These are phyloP conservation scores for Ophiostoma novo-ulmi DNA, from an alignment of 2,329 filamentous ascomycete genomes.

Conservation along the genomic window DNA sequence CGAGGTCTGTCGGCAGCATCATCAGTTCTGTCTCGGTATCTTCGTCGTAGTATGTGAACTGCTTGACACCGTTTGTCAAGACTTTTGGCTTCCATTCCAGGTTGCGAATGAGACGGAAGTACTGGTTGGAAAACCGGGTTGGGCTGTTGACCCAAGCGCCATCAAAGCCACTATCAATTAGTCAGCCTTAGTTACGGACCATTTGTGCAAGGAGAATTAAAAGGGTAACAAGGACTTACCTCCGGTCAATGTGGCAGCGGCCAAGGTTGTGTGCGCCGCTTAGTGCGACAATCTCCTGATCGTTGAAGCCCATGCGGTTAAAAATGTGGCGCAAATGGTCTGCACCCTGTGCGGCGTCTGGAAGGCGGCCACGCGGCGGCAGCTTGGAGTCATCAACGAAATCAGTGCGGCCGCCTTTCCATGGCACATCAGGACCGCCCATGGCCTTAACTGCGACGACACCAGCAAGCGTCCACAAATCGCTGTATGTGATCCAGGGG, in stretches of 20 bases:
- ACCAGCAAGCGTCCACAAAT: constrained; percentile 89
- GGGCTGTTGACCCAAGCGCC: constrained; percentile 91
- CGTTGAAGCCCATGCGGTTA: constrained; percentile 94
- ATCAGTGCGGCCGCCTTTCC: constrained; percentile 78
- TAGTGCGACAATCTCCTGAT: constrained; percentile 91
- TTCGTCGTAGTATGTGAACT: constrained; percentile 56
- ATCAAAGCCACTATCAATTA: constrained; percentile 61
- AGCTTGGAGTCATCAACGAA: constrained; percentile 15
- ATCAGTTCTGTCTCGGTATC: constrained; percentile 87
- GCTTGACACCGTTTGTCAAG: constrained; percentile 77
- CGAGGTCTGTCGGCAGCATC: constrained; percentile 94
- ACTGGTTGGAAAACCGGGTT: constrained; percentile 90
- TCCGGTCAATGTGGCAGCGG: constrained; percentile 76
- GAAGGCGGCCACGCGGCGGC: constrained; percentile 64
- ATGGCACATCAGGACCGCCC: constrained; percentile 81
- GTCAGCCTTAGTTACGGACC: background rate
- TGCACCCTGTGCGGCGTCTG: constrained; percentile 65
- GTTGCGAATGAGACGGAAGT: constrained; percentile 47
- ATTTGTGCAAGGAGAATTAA: background rate
- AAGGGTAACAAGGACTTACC: background rate
- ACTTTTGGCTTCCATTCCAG: constrained; percentile 46
- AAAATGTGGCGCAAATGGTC: constrained; percentile 89
- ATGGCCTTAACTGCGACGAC: constrained; percentile 89
- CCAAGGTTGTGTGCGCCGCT: constrained; percentile 80
- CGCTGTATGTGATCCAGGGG: constrained; percentile 94